Base-by-base conservation (phyloP, 2,329 filamentous ascomycete genomes). In the Cladorrhinum sp. region DNA sequence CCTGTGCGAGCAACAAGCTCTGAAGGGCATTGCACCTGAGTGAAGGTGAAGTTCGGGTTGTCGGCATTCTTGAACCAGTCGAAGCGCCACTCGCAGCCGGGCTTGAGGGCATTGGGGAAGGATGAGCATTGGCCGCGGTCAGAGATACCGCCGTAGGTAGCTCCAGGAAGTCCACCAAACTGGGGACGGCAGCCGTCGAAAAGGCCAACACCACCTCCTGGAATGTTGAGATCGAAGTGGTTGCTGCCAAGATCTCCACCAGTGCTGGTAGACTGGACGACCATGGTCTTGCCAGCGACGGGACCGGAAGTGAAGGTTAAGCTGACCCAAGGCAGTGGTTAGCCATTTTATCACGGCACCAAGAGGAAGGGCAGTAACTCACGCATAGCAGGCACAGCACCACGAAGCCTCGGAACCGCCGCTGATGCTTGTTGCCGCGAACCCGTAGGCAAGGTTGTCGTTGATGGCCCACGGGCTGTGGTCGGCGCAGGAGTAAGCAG, bases 321-420 rank as follows among this genome's bases (percentile, higher is more conserved):
- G 63, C 81, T 77, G 66, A 36, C 4, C 12, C 2, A 23, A 8
- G 6, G 18, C 4, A 46, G 3, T 4, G 18, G 26, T 58, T 28
- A 49, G 30, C 48, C 16, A 30, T 8, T 18, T 57, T 54, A 39
- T 51, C 21, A 6, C 14, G 9, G 4, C 16, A n/a, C 8, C 52
- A n/a, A 6, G 39, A 21, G 50, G 26, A n/a, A 23, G 20, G 14
- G 7, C 10, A 10, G 23, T 10, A 46, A 67, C 74, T 68, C 54
- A 77, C 74, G 83, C 78, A 68, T 87, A 88, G 73, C 86, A 88
- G 55, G 80, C 82, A 70, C 87, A 90, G 75, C 87, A 90, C 83
- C 85, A 87, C n/a, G 74, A 78, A 1, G 76, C 74, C 71, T 89
- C 86, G 2, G 76, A 80, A 46, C 80, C 78, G 21, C 83, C 83